Evolutionary conservation across 306 rosid species (phyloP), one percentile per base, ranked within the genome.

Genomic region (Vigna trinervia): DNA sequence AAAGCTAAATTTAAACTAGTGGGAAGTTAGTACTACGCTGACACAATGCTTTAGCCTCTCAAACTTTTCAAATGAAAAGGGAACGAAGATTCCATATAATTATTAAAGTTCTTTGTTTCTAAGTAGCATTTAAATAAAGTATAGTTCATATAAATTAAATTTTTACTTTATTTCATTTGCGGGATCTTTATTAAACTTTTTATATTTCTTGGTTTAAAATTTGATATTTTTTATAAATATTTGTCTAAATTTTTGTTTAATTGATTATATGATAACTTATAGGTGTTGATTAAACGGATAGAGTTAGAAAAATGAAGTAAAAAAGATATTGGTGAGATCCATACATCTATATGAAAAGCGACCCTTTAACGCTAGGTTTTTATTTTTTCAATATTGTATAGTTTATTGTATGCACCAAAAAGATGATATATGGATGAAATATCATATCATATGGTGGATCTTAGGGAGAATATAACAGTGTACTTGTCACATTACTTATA

Each of bases 391-490:
- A 12, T 53, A 5, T 59, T n/a, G 2, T 74, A 10, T 81, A 67
- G 12, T 81, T 47, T 75, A 13, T 71, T 53, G 12, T 17, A 53
- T 71, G 38, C 4, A 61, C 43, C 53, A 13, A 60, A 51, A 75
- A 69, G 15, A 10, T 45, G 14, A 0, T 22, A 47, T 36, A 11
- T 14, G 19, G 62, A 69, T 62, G 9, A 51, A 67, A 59, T 58
- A 26, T 77, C 52, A 53, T 12, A n/a, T 71, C 64, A 19, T 66
- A 38, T 15, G 65, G 36, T 65, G 79, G 72, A 65, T 72, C 67
- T 38, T 5, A 2, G 58, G 11, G 79, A 71, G 52, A 73, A 26
- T 72, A 38, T 72, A 72, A 65, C 82, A 41, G 45, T 56, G 13
- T 47, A 50, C 64, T 60, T 58, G 73, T 57, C 19, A 1, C 45